Evolutionary conservation across 331 rosid genomes (phyloP).

Genomic region (Telfairia occidentalis): DNA sequence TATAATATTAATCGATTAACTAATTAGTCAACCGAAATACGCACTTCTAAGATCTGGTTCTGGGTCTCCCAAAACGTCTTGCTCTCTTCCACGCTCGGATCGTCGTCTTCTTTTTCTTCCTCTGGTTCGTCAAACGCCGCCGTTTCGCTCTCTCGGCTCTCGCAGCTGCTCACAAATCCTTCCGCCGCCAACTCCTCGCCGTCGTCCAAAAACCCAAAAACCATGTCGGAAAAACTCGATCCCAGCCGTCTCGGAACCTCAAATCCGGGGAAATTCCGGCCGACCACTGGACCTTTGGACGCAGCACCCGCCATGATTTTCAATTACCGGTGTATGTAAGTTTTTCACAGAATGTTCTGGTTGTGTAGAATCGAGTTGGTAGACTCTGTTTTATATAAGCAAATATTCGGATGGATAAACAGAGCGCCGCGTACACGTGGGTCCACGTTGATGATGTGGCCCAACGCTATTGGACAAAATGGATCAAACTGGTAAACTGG

Average conservation of each 20-base stretch:
- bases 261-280: not conserved
- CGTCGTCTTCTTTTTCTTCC: constrained; percentile 3
- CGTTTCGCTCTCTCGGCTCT: constrained; percentile 16
- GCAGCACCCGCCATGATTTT: not conserved
- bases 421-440: constrained; percentile 42
- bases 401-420: constrained; percentile 17
- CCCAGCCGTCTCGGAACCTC: not conserved
- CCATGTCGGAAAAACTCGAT: constrained; percentile 8
- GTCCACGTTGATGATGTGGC: constrained; percentile 17
- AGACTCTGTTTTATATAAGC: too few species aligned
- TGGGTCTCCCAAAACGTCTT: constrained; percentile 64
- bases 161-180: constrained; percentile 21
- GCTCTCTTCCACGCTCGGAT: constrained; percentile 16
- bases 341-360: not conserved
- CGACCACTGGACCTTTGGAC: not conserved
- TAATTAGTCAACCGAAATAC: too few species aligned
- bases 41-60: constrained; percentile 51
- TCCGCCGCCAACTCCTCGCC: constrained; percentile 20
- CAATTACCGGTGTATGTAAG: not conserved
- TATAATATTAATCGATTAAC: too few species aligned
- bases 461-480: not conserved
- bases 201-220: constrained; percentile 18
- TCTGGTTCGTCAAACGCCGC: constrained; percentile 16
- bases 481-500: constrained; percentile 21
- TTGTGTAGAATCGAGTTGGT: not conserved